Conservation (phyloP, 768 basidiomycete species). For the Gloeophyllum trabeum region DNA sequence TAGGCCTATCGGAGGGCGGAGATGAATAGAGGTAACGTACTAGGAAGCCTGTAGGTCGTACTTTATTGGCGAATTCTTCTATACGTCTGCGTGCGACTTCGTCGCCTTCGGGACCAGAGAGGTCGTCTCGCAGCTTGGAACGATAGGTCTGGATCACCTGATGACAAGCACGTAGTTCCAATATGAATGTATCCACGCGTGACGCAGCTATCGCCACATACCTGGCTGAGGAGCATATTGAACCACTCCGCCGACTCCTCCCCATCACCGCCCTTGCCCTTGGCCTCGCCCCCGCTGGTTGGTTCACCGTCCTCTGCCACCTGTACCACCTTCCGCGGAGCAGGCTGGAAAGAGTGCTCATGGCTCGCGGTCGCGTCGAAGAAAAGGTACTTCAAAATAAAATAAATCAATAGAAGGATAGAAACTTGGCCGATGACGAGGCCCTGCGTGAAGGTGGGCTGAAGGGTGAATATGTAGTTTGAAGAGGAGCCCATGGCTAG, state of each 20-base stretch:
- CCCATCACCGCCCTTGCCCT: conserved; percentile 12
- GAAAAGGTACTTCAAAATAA: conserved; percentile 92
- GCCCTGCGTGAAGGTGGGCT: conserved; percentile 93
- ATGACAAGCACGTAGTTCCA: not conserved
- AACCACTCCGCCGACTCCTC: conserved; percentile 81
- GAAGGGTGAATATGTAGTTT: conserved; percentile 60
- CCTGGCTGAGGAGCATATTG: conserved; percentile 77
- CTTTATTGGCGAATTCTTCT: conserved; percentile 72
- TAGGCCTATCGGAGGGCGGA: not conserved
- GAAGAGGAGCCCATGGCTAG: conserved; percentile 21
- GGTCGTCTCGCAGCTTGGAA: conserved; percentile 61
- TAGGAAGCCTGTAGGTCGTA: conserved; percentile 58
- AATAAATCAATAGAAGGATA: conserved; percentile 60
- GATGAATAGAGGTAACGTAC: conserved; percentile 25
- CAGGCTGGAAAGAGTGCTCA: too few relatives aligned
- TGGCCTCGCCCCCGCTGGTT: not conserved
- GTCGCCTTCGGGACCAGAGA: conserved; percentile 64
- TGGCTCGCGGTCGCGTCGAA: conserved; percentile 48
- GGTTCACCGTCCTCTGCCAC: not conserved
- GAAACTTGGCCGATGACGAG: conserved; percentile 88
- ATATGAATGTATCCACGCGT: not conserved
- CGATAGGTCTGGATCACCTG: conserved; percentile 68
- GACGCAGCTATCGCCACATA: conserved; percentile 18
- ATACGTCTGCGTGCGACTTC: conserved; percentile 73
- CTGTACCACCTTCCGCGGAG: conserved; percentile 3